Conservation (phyloP, 2,329 filamentous ascomycete genomes). For the Colletotrichum tabaci region DNA sequence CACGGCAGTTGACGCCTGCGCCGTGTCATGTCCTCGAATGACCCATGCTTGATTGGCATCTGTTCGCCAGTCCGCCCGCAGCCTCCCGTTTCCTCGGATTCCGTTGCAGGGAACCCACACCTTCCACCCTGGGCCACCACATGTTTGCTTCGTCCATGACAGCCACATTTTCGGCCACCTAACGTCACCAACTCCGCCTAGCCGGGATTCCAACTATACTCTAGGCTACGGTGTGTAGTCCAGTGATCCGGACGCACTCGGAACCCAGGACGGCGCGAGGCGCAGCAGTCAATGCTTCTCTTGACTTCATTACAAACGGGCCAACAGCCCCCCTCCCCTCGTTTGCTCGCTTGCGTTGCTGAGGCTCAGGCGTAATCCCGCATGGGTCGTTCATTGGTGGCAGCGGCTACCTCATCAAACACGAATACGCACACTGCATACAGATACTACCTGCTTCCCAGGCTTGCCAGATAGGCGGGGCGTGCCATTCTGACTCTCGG, state of each 20-base stretch:
- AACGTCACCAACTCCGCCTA: neutral
- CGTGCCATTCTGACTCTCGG: constrained; percentile 22
- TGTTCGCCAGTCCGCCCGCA: neutral
- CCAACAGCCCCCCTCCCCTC: too few relatives aligned
- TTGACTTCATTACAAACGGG: neutral
- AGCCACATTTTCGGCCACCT: constrained; percentile 33
- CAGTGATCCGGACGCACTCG: neutral
- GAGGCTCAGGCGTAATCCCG: neutral
- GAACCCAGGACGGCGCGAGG: neutral
- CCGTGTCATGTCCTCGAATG: constrained; percentile 2
- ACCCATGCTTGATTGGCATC: neutral
- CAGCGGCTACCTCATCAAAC: constrained; percentile 15
- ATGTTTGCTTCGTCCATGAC: constrained; percentile 19
- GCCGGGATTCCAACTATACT: neutral
- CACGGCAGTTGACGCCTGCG: constrained; percentile 1
- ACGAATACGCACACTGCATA: constrained; percentile 27
- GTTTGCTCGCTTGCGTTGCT: neutral
- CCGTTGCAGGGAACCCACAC: constrained; percentile 25
- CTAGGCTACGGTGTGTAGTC: too few relatives aligned
- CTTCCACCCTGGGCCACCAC: constrained; percentile 11
- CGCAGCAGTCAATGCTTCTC: neutral
- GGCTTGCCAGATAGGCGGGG: too few relatives aligned
- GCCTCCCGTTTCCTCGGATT: constrained; percentile 28
- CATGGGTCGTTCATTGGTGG: constrained; percentile 14
- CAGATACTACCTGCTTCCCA: neutral